These are phyloP conservation scores for Apiotrichum porosum DNA, from an alignment of 1,284 basidiomycete species.

Conservation along the genomic window DNA sequence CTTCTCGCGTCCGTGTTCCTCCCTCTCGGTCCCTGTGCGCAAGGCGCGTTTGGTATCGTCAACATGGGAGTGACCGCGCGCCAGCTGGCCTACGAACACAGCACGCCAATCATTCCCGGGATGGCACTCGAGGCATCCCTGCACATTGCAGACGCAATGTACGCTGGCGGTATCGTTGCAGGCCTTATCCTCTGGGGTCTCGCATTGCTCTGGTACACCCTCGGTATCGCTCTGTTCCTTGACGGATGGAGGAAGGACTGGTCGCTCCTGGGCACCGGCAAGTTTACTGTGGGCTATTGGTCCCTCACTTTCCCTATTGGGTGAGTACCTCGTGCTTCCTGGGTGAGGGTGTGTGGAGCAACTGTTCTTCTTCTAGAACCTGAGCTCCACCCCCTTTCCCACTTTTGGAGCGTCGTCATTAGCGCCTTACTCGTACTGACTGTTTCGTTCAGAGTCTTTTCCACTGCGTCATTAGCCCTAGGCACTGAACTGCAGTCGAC, in stretches of 20 bases:
- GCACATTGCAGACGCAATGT: conserved; percentile 50
- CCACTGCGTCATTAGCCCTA: conserved; percentile 59
- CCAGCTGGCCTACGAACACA: conserved; percentile 49
- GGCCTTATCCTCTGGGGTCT: conserved; percentile 51
- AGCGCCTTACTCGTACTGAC: too few species aligned
- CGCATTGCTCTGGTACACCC: conserved; percentile 49
- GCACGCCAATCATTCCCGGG: conserved; percentile 25
- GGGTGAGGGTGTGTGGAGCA: too few species aligned
- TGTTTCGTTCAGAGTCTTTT: conserved; percentile 58
- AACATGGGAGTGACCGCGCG: conserved; percentile 53
- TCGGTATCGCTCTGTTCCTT: conserved; percentile 40
- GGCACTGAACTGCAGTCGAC: conserved; percentile 56
- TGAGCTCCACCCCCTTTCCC: too few species aligned
- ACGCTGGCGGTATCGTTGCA: conserved; percentile 31
- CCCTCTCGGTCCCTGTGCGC: conserved; percentile 57
- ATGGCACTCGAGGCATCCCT: conserved; percentile 32
- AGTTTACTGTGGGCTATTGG: conserved; percentile 43
- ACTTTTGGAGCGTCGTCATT: too few species aligned
- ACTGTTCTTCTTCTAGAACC: too few species aligned
- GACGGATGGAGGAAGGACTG: conserved; percentile 20
- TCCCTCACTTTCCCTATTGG: conserved; percentile 50
- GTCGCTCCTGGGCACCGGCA: conserved; percentile 16
- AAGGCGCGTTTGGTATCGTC: conserved; percentile 59
- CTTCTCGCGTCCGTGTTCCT: conserved; percentile 60
- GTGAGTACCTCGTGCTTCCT: too few species aligned